Conservation (phyloP, 257 asterid genomes). For the Nicotiana attenuata region DNA sequence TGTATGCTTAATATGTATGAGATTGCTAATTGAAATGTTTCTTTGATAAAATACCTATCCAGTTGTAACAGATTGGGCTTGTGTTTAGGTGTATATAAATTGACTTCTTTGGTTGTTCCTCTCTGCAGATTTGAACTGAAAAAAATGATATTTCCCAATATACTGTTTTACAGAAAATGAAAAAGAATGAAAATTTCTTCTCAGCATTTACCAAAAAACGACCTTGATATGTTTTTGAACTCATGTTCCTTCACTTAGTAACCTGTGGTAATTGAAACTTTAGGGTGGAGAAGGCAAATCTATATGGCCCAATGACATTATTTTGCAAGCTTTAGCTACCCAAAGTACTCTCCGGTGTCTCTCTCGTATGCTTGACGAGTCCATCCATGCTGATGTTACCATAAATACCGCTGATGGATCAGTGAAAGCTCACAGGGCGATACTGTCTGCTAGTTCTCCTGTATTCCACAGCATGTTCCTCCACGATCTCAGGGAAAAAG, state of each 20-base stretch:
- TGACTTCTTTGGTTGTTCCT: neutral
- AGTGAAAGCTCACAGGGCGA: conserved; percentile 68
- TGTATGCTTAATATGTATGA: neutral
- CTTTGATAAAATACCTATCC: conserved; percentile 3
- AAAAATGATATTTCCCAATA: neutral
- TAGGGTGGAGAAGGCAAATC: conserved; percentile 75
- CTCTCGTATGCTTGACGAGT: conserved; percentile 75
- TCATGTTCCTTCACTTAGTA: conserved; percentile 1
- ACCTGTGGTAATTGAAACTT: conserved; percentile 9
- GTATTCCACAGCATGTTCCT: conserved; percentile 89
- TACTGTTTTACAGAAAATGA: neutral
- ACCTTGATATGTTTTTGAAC: neutral
- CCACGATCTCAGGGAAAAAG: conserved; percentile 85
- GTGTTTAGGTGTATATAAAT: neutral
- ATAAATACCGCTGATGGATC: conserved; percentile 72
- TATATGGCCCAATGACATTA: conserved; percentile 61
- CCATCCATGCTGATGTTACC: conserved; percentile 71
- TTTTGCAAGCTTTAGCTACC: conserved; percentile 46
- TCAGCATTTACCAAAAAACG: neutral
- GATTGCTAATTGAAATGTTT: neutral
- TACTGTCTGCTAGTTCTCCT: conserved; percentile 83
- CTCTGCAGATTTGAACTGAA: neutral
- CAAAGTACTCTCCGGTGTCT: conserved; percentile 67
- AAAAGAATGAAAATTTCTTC: neutral
- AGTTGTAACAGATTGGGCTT: neutral